A percentile compares a stretch with the other conserved stretches of the same genome.
Conservation (phyloP, 176 grass and related monocot species). For the Metroxylon sagu region DNA sequence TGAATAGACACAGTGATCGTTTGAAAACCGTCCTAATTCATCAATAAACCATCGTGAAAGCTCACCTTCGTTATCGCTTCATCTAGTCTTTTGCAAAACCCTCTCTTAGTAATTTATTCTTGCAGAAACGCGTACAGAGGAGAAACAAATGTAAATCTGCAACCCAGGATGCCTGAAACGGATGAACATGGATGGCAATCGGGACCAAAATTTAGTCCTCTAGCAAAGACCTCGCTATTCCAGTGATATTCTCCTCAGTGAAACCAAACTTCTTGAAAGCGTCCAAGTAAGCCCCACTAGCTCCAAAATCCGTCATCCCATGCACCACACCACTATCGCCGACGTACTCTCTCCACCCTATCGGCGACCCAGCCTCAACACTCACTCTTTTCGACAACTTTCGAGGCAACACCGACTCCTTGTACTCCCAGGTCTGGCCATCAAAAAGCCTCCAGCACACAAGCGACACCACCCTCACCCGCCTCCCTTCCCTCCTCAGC, state of each 20-base stretch:
- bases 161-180: too few species aligned
- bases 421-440: constrained; percentile 2
- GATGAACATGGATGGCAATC: too few species aligned
- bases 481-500: neutral
- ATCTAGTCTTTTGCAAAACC: too few species aligned
- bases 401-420: neutral
- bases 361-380: constrained; percentile 6
- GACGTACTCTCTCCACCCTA: constrained; percentile 5
- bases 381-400: neutral
- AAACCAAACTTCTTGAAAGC: constrained; percentile 1
- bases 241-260: neutral
- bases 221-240: too few species aligned
- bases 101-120: too few species aligned
- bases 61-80: too few species aligned
- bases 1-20: too few species aligned
- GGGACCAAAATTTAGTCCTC: too few species aligned
- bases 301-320: constrained; percentile 3
- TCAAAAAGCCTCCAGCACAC: constrained; percentile 12
- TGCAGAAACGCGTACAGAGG: too few species aligned
- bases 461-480: constrained; percentile 4
- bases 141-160: too few species aligned
- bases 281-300: constrained; percentile 2
- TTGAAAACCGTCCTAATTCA: too few species aligned
- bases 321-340: neutral
- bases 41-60: too few species aligned